Base-by-base conservation (phyloP, 2,329 filamentous ascomycete species). In the Endoconidiophora laricicola region DNA sequence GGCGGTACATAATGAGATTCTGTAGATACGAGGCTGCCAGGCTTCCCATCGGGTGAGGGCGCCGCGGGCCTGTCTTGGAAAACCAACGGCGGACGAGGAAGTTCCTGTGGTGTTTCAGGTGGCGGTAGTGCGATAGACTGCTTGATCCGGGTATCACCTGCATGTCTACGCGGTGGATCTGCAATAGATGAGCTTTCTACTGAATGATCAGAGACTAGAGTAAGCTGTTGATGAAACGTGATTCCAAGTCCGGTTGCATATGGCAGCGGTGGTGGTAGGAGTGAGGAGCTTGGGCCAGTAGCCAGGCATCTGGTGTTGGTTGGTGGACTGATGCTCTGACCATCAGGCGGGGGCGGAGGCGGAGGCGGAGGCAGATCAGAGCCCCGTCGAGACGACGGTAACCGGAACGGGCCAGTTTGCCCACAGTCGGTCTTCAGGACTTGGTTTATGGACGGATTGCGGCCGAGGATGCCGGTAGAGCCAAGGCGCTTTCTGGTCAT, bases 311-410 rank as follows among this genome's bases (percentile, higher is more conserved):
- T 36, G 12, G 23, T 16, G 33, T 38, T 22, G 10, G 48, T 44
- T 23, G 48, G 48, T 14, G 36, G 48, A 6, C 18, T 26, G 29
- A 23, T 20, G 4, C 12, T 22, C 16, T 39, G 6, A 18, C 40
- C 48, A 40, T 44, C 48, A 14, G 29, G 41, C 3, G 48, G 48
- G 12, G 46, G 47, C 20, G 48, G 48, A 9, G n/a, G 44, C 7
- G n/a, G 29, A 3, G 3, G 12, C 44, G 29, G 29, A 10, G 44
- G 10, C 24, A 29, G 14, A 10, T 20, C 14, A 10, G 26, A 33
- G 4, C 12, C 4, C 26, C 26, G 26, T 9, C 26, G 26, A 33
- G 26, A 33, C 12, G 18, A 29, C 7, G 42, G 42, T 44, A 23
- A n/a, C n/a, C 33, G 24, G n/a, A 33, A 44, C 26, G 43, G 24